Base-by-base conservation (phyloP, 2,329 filamentous ascomycete species). In the Paecilomyces fulvus region DNA sequence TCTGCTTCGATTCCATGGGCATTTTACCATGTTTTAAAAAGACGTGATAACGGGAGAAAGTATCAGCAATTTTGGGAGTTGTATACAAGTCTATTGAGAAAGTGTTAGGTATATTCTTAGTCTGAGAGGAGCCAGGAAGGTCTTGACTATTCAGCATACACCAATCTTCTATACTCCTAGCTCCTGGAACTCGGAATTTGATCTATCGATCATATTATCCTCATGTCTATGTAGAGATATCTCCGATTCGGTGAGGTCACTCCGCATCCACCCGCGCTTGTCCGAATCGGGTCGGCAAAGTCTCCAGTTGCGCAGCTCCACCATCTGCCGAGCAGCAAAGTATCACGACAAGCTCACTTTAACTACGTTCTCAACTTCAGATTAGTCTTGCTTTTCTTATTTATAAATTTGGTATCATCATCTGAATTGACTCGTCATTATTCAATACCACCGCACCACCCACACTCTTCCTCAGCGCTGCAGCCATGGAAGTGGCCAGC, bases 401-500 rank as follows among this genome's bases (percentile, higher is more conserved):
- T 17, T 43, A 43, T 43, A 43, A 17, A 43, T 43, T 17, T 20
- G n/a, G 4, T 43, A 43, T 17, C 17, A 43, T 43, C 14, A 9
- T 9, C 17, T 43, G n/a, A 43, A 8, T 17, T 9, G 7, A 8
- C 37, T 43, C 37, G n/a, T 8, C 14, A 8, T 43, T 17, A 43
- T 3, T 17, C 1, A 43, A 43, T 17, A 43, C 6, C 37, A 20
- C 14, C n/a, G 5, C 14, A 20, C 37, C n/a, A 17, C 37, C 17
- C 14, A 8, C n/a, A 5, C 20, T 43, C 21, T 3, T 31, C 21
- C 9, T n/a, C 3, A 48, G 11, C 28, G 55, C 57, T 17, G 51
- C 50, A 37, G 46, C 46, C 50, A 64, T 63, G 63, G 62, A 63
- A 56, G 61, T 59, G 50, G 57, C 62, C 50, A 57, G 58, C 49